Base-by-base conservation (phyloP, 176 grass and related monocot species). In the Alloteropsis semialata region DNA sequence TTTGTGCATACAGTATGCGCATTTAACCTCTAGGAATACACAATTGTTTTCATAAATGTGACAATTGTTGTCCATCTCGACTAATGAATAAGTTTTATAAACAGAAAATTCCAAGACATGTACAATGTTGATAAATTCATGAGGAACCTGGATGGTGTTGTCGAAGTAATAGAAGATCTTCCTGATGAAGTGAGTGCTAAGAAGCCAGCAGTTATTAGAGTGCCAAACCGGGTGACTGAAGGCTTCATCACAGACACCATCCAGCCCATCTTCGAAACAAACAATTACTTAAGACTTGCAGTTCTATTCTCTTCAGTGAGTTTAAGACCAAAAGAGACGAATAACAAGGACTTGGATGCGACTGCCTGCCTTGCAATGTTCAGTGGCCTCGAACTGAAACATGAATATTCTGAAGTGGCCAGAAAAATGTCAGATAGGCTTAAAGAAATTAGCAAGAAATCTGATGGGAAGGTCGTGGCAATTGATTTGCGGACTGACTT, bases 81-180 rank as follows among this genome's bases (percentile, higher is more conserved):
- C 61, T 81, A 60, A 81, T 62, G 70, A 28, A 86, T 36, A 64
- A 42, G 16, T 59, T 88, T 43, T 32, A 64, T 61, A 44, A 80
- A 59, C 90, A 98, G 96, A 75, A 93, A 95, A 82, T 98, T 98
- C 72, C 46, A 91, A 72, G 87, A 98, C 42, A 88, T 98, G 89
- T 98, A 98, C 45, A 85, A 95, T 81, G 75, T 75, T 16, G 79
- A 92, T 64, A 95, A 93, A 82, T 98, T 98, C 25, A 75, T 59
- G 29, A 84, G 42, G 65, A 95, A 76, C 79, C 78, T 98, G 61
- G 63, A 90, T 84, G 92, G 89, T 61, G 79, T 95, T n/a, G 79
- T 95, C 32, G 87, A 91, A 82, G 72, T 98, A 50, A 54, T 50
- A 72, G 73, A 76, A 10, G 72, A 86, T 63, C 78, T 98, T 56